These are phyloP conservation scores for Phytopythium boreale DNA, from an alignment of 352 stramenopile species.

Conservation along the genomic window DNA sequence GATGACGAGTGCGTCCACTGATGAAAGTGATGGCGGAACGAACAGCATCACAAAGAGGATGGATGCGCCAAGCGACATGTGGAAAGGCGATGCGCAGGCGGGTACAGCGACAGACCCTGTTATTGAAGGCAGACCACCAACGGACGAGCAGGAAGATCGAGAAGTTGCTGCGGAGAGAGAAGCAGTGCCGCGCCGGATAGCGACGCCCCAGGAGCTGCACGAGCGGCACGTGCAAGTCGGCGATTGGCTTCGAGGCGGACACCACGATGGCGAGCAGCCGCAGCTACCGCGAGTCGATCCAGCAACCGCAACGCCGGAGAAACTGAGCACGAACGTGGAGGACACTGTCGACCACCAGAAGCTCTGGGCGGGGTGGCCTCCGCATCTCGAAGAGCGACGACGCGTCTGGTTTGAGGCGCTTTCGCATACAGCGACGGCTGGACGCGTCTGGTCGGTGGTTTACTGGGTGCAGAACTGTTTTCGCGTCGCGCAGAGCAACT, in stretches of 20 bases:
- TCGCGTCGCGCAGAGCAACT: constrained; percentile 63
- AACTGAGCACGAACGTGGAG: background rate
- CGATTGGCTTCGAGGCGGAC: constrained; percentile 13
- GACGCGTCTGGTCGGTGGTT: constrained; percentile 28
- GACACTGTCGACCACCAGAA: constrained; percentile 10
- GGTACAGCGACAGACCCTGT: background rate
- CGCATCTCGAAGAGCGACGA: constrained; percentile 40
- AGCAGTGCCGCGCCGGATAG: constrained; percentile 1
- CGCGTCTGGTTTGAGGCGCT: constrained; percentile 33
- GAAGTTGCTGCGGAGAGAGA: background rate
- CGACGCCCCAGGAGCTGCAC: constrained; percentile 25
- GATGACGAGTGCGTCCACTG: background rate
- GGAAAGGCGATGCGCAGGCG: background rate
- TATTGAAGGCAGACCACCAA: background rate
- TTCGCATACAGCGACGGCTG: background rate
- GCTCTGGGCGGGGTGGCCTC: constrained; percentile 46
- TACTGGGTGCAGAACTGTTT: constrained; percentile 72
- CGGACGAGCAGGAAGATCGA: background rate
- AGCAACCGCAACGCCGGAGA: background rate
- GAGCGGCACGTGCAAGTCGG: constrained; percentile 18
- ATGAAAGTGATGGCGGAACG: background rate
- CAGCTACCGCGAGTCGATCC: no score
- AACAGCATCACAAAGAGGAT: background rate
- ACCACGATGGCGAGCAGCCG: background rate
- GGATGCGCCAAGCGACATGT: background rate